Conservation (phyloP, 305 asterid genomes). For the Solanum aculeatissimum region DNA sequence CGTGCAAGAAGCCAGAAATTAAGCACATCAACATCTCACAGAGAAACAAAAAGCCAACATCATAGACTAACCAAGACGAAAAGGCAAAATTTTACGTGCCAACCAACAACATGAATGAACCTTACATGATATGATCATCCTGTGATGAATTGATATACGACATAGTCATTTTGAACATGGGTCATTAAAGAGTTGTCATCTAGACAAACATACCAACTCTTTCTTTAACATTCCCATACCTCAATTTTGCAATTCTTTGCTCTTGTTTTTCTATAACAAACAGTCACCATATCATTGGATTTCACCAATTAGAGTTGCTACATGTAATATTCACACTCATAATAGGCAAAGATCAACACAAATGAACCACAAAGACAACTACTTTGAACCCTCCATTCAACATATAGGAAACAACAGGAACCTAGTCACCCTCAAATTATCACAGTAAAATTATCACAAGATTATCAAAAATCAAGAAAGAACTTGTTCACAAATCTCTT, state of each 20-base stretch:
- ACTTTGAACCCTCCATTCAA: neutral
- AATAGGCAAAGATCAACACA: neutral
- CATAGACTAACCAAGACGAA: neutral
- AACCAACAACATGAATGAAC: neutral
- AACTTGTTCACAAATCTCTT: neutral
- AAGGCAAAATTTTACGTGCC: neutral
- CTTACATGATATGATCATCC: neutral
- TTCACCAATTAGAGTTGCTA: neutral
- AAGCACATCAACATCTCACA: neutral
- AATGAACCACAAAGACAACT: neutral
- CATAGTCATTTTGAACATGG: neutral
- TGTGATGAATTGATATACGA: neutral
- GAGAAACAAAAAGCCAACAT: neutral
- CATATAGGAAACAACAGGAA: neutral
- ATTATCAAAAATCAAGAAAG: neutral
- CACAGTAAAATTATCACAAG: neutral
- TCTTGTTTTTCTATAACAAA: neutral
- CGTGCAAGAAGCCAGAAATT: neutral
- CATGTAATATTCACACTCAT: neutral
- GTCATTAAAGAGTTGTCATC: neutral
- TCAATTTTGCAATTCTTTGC: neutral
- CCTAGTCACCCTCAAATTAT: neutral
- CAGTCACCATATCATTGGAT: neutral
- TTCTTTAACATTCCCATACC: neutral
- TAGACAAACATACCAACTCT: neutral